These are phyloP conservation scores for Phyllostachys edulis DNA, from an alignment of 176 grass and related monocot genomes.

Conservation along the genomic window DNA sequence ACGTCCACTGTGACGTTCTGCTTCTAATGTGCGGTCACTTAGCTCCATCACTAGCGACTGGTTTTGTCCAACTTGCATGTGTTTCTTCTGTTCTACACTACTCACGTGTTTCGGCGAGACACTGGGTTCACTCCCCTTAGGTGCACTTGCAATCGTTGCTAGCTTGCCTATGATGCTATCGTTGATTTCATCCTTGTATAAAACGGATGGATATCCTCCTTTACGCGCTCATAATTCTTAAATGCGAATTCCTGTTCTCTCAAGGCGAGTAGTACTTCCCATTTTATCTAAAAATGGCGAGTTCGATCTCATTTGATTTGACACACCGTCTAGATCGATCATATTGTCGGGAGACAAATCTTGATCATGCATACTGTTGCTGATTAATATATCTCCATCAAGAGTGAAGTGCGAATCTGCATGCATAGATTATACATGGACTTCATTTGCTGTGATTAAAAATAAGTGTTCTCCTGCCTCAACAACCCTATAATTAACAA, in stretches of 20 bases:
- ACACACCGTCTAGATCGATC: not conserved
- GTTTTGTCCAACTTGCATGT: not conserved
- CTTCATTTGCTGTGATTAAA: not conserved
- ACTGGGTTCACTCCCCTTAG: not conserved
- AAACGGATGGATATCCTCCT: not conserved
- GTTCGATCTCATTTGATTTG: not conserved
- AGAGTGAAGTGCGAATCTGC: not conserved
- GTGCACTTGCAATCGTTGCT: not conserved
- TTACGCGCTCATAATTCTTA: not conserved
- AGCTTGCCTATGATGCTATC: not conserved
- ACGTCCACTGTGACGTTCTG: constrained; percentile 21
- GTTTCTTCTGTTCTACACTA: not conserved
- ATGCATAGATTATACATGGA: not conserved
- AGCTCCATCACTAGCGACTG: not conserved
- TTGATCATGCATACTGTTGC: not conserved
- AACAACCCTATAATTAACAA: constrained; percentile 19
- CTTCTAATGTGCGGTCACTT: not conserved
- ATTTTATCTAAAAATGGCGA: not conserved
- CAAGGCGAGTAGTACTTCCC: not conserved
- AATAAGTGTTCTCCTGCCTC: not conserved
- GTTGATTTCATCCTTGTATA: not conserved
- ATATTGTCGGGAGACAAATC: not conserved
- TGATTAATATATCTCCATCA: not conserved
- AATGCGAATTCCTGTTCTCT: not conserved
- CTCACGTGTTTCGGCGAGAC: not conserved